Base-by-base conservation (phyloP, 2,329 filamentous ascomycete species). In the Coniella vitis region DNA sequence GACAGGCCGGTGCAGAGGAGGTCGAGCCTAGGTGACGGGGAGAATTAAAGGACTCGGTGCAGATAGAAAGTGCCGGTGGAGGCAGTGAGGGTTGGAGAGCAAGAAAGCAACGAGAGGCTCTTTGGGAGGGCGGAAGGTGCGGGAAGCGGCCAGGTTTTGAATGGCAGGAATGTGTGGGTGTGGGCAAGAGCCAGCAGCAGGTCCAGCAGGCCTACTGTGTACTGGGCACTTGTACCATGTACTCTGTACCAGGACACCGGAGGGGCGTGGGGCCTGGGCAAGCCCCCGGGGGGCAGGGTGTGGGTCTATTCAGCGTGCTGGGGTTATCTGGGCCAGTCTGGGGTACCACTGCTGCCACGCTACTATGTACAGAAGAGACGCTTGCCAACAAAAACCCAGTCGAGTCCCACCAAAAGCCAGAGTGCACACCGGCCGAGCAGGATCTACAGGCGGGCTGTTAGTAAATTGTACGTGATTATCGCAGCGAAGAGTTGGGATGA, bases 141-240 rank as follows among this genome's bases (percentile, higher is more conserved):
- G 51, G 51, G 49, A 53, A 40, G 39, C 25, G 44, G 40, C 48
- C 39, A 38, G 51, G 40, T 53, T 51, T 53, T 51, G 44, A 51
- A 48, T 43, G 36, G 14, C 39, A 44, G 51, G 48, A 51, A 50
- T 47, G 40, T n/a, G 44, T 43, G 34, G n/a, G n/a, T n/a, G n/a
- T n/a, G n/a, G n/a, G n/a, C n/a, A n/a, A n/a, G n/a, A n/a, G n/a
- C n/a, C n/a, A n/a, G n/a, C n/a, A n/a, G n/a, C n/a, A n/a, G n/a
- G n/a, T n/a, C n/a, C n/a, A n/a, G n/a, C n/a, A n/a, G n/a, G n/a
- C n/a, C n/a, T n/a, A n/a, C n/a, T n/a, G n/a, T n/a, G n/a, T n/a
- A n/a, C n/a, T n/a, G n/a, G n/a, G n/a, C n/a, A n/a, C n/a, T n/a
- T n/a, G n/a, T n/a, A n/a, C n/a, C n/a, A n/a, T n/a, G n/a, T n/a